Base-by-base conservation (phyloP, 495 filamentous ascomycete genomes). In the Lasiosphaeria ovina region DNA sequence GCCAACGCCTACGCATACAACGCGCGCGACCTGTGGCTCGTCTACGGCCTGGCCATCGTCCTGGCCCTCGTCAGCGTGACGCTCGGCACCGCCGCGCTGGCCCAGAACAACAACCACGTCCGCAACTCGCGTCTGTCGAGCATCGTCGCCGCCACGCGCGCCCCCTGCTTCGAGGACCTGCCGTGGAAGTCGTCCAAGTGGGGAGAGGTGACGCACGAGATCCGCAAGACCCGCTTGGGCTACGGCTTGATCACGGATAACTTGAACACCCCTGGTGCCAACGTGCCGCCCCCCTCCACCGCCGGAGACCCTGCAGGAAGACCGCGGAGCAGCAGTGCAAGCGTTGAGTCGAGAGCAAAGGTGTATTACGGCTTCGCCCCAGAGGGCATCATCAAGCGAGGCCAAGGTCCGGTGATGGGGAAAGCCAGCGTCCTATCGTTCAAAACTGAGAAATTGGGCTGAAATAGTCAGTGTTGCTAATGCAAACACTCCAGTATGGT, bases 131-230 rank as follows among this genome's bases (percentile, higher is more conserved):
- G 63, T 8, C 52, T 70, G 34, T 70, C 67, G 1, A 62, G 53
- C 45, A 59, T 72, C 40, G 61, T 72, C 3, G 69, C 67, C 0
- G 68, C 69, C n/a, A 70, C 69, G 9, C 38, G 69, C 14, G 69
- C 67, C n/a, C 65, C 65, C 3, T 62, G 62, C 32, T 55, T 72
- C 3, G 66, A 72, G 24, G 57, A 56, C 3, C 58, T 71, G 53
- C 66, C 66, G 17, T 71, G 69, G 69, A 65, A 60, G 58, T 53
- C 52, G 16, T 48, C 40, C n/a, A 64, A 66, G 59, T 71, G 69
- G 69, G 66, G 66, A 1, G 64, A 66, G 57, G 66, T 71, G 36
- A 58, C 64, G 17, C 12, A 10, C n/a, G 66, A 71, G 58, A 61
- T 71, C 3, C 56, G 61, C 0, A 53, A 65, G 8, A 52, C 51